A percentile compares a stretch with the other conserved stretches of the same genome.
Evolutionary conservation across 169 alveolate genomes (phyloP).

Genomic region (Eimeria mitis): DNA sequence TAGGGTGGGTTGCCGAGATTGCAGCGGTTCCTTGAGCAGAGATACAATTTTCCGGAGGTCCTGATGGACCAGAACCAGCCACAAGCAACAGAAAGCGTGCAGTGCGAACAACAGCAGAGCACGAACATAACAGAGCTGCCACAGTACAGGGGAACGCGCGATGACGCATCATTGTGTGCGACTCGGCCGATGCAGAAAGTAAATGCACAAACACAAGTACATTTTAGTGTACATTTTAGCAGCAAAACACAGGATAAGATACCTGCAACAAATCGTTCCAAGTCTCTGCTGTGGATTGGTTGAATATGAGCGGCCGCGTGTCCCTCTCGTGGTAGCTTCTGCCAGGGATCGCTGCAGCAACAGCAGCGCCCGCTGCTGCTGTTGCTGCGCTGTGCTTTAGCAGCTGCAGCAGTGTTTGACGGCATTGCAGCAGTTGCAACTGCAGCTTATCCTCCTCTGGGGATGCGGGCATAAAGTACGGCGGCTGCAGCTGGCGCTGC

Average conservation of each 20-base stretch:
- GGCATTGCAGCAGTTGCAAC: slow-evolving; percentile 36
- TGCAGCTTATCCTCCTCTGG: slow-evolving; percentile 9
- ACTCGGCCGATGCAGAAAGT: neutral
- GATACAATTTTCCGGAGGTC: neutral
- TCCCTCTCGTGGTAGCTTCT: neutral
- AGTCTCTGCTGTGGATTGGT: slow-evolving; percentile 30
- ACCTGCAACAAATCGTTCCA: slow-evolving; percentile 46
- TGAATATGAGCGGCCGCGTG: neutral
- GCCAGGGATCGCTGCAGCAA: slow-evolving; percentile 50
- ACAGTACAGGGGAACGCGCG: neutral
- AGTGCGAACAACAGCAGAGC: neutral
- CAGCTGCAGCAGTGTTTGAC: slow-evolving; percentile 43
- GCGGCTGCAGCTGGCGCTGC: slow-evolving; percentile 40
- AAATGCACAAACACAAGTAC: neutral
- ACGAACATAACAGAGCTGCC: neutral
- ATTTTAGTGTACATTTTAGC: neutral
- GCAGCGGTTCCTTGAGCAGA: neutral
- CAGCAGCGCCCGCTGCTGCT: slow-evolving; percentile 51
- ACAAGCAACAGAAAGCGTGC: neutral
- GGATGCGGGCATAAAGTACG: neutral
- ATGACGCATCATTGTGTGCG: neutral
- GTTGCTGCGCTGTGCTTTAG: slow-evolving; percentile 20
- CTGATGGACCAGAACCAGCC: slow-evolving; percentile 4
- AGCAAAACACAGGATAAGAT: neutral
- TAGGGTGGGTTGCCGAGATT: neutral